Conservation (phyloP, 441 rosid species). For the Cnidoscolus chayamansa region DNA sequence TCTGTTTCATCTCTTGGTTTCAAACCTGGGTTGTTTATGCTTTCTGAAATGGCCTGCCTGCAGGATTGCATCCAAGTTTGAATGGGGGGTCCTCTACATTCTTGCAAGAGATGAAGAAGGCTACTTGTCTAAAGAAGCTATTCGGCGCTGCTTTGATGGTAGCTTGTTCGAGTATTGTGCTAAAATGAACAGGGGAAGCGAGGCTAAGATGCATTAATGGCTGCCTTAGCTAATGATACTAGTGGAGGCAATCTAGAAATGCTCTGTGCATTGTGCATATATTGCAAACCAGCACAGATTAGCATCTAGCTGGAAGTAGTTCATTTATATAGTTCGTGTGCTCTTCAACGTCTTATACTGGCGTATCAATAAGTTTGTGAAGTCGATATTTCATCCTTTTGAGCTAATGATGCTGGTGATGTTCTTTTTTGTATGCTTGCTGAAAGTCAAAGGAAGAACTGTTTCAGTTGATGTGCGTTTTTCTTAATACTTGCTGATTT, state of each 20-base stretch:
- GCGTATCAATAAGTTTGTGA: background rate
- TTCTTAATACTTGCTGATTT: background rate
- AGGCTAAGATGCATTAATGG: conserved; percentile 18
- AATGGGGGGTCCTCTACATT: conserved; percentile 53
- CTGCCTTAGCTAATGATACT: background rate
- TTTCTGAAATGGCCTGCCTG: background rate
- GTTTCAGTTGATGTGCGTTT: no score
- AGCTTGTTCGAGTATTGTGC: conserved; percentile 66
- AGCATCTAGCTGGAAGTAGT: background rate
- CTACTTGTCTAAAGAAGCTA: conserved; percentile 62
- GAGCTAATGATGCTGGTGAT: background rate
- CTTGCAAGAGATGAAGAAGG: conserved; percentile 75
- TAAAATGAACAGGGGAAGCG: conserved; percentile 35
- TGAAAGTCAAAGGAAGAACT: background rate
- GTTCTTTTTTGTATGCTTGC: background rate
- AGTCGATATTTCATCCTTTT: background rate
- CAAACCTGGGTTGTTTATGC: background rate
- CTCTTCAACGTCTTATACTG: no score
- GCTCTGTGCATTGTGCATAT: background rate
- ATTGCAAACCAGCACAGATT: background rate
- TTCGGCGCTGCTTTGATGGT: conserved; percentile 69
- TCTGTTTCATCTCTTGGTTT: background rate
- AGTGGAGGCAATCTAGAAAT: background rate
- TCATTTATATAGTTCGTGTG: no score
- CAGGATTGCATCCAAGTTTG: conserved; percentile 53